Conservation (phyloP, 768 basidiomycete genomes). For the Boletus fagicola region DNA sequence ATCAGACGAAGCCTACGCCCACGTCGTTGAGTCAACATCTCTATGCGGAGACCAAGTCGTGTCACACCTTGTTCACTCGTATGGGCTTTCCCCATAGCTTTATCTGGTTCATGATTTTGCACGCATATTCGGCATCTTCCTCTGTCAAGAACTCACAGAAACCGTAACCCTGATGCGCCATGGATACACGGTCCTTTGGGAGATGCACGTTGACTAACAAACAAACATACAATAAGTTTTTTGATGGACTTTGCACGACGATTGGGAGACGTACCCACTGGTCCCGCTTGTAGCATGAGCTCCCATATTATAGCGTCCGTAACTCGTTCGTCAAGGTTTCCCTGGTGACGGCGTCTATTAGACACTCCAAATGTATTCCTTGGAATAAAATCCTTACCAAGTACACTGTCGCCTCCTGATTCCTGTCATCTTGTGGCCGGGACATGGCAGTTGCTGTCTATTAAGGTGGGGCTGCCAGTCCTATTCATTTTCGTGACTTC, state of each 20-base stretch:
- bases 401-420: constrained; percentile 90
- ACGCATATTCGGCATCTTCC: constrained; percentile 99
- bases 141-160: constrained; percentile 99
- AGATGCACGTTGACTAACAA: constrained; percentile 89
- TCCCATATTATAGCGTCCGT: constrained; percentile 96
- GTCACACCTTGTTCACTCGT: constrained; percentile 94
- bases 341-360: constrained; percentile 44
- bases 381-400: constrained; percentile 44
- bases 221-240: not conserved
- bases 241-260: not conserved
- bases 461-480: too few relatives aligned
- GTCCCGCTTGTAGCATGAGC: constrained; percentile 98
- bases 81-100: constrained; percentile 99
- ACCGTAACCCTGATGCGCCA: constrained; percentile 98
- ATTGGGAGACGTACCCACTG: constrained; percentile 70
- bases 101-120: constrained; percentile 99
- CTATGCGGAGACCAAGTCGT: not conserved
- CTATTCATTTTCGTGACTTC: not conserved
- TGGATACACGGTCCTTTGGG: constrained; percentile 97
- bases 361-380: rapidly evolving
- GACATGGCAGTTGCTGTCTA: constrained; percentile 22
- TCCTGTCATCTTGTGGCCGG: constrained; percentile 80
- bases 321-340: constrained; percentile 94
- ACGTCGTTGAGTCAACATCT: constrained; percentile 13
- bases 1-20: constrained; percentile 85